Conservation (phyloP, 1,284 basidiomycete genomes). For the Moesziomyces globuligerus region DNA sequence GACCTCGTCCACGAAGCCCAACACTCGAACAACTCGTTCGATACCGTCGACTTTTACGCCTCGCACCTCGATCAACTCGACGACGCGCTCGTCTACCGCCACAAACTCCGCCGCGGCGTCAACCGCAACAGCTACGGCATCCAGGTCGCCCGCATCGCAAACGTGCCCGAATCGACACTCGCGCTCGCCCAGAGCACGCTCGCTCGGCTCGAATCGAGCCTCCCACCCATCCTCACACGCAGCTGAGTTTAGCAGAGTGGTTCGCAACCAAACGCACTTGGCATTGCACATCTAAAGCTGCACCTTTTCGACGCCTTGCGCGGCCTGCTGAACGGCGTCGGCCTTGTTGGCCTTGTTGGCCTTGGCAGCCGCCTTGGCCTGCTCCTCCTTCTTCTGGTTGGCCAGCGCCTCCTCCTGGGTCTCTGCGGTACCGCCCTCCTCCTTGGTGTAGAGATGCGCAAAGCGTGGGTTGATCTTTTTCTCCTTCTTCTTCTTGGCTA, state of each 20-base stretch:
- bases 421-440: conserved; percentile 56
- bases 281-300: no score
- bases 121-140: conserved; percentile 92
- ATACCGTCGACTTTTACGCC: conserved; percentile 80
- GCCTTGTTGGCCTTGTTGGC: conserved; percentile 13
- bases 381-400: conserved; percentile 40
- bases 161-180: conserved; percentile 78
- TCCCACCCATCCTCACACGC: background rate
- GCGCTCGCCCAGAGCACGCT: conserved; percentile 71
- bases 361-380: conserved; percentile 20
- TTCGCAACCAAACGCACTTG: no score
- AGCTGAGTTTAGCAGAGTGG: no score
- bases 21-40: background rate
- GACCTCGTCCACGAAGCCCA: conserved; percentile 73
- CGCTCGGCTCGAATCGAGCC: conserved; percentile 18
- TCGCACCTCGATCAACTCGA: conserved; percentile 83
- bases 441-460: conserved; percentile 50
- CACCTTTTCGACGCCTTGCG: background rate
- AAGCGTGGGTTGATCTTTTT: conserved; percentile 59
- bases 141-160: conserved; percentile 87
- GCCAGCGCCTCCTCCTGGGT: conserved; percentile 48
- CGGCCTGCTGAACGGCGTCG: background rate
- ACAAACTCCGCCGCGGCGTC: conserved; percentile 81
- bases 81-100: conserved; percentile 80
- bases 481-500: conserved; percentile 59